Base-by-base conservation (phyloP, 1,139 yeast genomes). In the Debaryomyces fabryi region DNA sequence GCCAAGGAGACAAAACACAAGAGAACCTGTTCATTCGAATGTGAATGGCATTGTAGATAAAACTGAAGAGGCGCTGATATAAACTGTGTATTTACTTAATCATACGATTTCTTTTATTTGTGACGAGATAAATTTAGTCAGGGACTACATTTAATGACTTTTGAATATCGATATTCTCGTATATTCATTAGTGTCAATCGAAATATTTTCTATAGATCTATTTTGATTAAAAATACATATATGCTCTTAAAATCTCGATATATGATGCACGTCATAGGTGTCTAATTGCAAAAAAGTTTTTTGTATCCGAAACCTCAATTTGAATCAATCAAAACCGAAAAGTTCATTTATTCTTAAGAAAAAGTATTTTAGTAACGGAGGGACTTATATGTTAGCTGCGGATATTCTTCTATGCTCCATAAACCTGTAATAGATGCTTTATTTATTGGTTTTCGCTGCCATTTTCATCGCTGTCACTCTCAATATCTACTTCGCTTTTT, bases 1-100 rank as follows among this genome's bases (percentile, higher is more conserved):
- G 97, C 96, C 97, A 3, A 72, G 95, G 55, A 80, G 86, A 52
- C 86, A 87, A 61, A 88, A 86, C 55, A 88, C 93, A 2, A 58
- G 78, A 45, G 76, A 73, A 41, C 74, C 73, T 1, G 58, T 62
- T 24, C 63, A 60, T 43, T 42, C 58, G 8, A 60, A 60, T 34
- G 25, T 38, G 8, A 54, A 50, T 42, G 56, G 57, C 8, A 51
- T 47, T 27, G 53, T 50, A 10, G 58, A 55, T 39, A 54, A 55
- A 44, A 29, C 51, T 1, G 57, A 50, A 34, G 50, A 47, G 38
- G 16, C 29, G 18, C 16, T 15, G 25, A 16, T 13, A 24, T 39
- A 18, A 36, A 15, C 6, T 27, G 2, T 35, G 25, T 21, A 21
- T 21, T 21, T 21, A 21, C 3, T 21, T 6, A 21, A 21, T 2